A percentile compares a stretch with the other conserved stretches of the same genome.
Evolutionary conservation across 2,329 filamentous ascomycete species (phyloP).

Genomic region (Colletotrichum somersetense): DNA sequence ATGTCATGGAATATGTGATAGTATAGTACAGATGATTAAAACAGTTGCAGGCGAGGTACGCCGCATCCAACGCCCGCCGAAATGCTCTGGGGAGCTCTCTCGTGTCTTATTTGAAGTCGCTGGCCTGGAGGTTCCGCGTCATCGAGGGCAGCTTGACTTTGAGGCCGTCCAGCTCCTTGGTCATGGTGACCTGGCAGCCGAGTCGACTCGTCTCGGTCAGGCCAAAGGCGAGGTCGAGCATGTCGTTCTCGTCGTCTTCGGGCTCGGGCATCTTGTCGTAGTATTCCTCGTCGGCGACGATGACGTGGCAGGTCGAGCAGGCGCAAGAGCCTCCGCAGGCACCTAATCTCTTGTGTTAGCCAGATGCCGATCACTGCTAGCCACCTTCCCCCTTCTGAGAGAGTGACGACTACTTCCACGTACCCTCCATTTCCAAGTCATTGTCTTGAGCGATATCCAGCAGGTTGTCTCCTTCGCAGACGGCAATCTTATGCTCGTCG

Average conservation of each 20-base stretch:
- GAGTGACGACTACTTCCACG: constrained; percentile 38
- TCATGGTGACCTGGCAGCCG: constrained; percentile 94
- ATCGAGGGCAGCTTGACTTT: constrained; percentile 88
- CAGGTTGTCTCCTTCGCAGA: constrained; percentile 89
- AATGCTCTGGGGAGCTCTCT: not conserved
- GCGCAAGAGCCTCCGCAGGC: constrained; percentile 95
- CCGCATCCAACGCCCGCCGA: constrained; percentile 28
- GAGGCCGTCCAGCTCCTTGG: constrained; percentile 87
- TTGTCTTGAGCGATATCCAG: constrained; percentile 95
- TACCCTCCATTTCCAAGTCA: constrained; percentile 96
- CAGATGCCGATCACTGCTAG: not conserved
- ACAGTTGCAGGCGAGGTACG: constrained; percentile 3
- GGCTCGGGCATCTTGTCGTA: constrained; percentile 85
- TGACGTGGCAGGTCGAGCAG: constrained; percentile 93
- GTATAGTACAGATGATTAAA: constrained; percentile 42
- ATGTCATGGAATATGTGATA: constrained; percentile 24
- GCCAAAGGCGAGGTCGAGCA: constrained; percentile 91
- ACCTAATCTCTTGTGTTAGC: constrained; percentile 57
- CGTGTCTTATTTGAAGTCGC: constrained; percentile 76
- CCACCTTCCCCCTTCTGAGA: no score
- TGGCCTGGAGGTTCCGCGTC: constrained; percentile 96
- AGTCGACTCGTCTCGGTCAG: constrained; percentile 86
- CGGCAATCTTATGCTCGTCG: constrained; percentile 79
- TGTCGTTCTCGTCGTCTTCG: constrained; percentile 87
- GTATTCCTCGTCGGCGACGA: constrained; percentile 78